Percentiles rank a stretch among this genome's conserved stretches.
phyloP scores from a whole-genome alignment of 2,329 filamentous ascomycete genomes.

The Fusarium sp. region DNA sequence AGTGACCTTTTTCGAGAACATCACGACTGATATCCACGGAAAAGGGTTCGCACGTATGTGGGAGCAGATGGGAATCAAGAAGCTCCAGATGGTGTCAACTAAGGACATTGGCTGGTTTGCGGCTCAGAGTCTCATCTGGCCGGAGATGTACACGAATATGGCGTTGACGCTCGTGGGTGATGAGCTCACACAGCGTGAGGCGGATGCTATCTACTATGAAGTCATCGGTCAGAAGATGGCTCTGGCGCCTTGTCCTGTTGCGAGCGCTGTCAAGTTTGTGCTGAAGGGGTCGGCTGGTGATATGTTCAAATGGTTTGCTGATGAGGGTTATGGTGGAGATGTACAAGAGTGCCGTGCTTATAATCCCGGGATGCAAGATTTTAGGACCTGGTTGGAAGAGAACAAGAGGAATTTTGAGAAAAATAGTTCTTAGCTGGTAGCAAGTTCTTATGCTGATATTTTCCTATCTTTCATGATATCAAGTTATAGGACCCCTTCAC shows the following conservation, averaged over 20 bases:
- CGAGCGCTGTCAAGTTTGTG: conserved; percentile 21
- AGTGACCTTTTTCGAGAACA: conserved; percentile 66
- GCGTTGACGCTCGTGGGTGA: conserved; percentile 29
- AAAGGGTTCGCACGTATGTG: conserved; percentile 46
- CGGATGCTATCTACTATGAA: conserved; percentile 14
- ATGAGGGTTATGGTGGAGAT: conserved; percentile 31
- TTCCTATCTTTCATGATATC: no score
- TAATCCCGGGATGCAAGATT: conserved; percentile 19
- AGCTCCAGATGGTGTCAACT: conserved; percentile 52
- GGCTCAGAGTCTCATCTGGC: conserved; percentile 50
- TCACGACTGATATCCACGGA: conserved; percentile 45
- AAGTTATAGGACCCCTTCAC: no score
- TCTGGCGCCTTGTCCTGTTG: conserved; percentile 17
- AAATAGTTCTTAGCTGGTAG: not conserved
- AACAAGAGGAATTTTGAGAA: not conserved
- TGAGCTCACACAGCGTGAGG: conserved; percentile 27
- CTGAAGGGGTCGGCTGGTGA: conserved; percentile 15
- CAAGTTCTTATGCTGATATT: no score
- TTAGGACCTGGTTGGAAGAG: conserved; percentile 10
- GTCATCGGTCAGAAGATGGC: conserved; percentile 3
- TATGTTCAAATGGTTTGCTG: conserved; percentile 31
- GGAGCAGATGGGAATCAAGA: conserved; percentile 28
- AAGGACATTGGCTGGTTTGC: conserved; percentile 56
- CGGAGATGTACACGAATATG: conserved; percentile 37
- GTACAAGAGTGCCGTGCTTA: conserved; percentile 5